phyloP scores from a whole-genome alignment of 495 filamentous ascomycete genomes.

The Annulohypoxylon moriforme region DNA sequence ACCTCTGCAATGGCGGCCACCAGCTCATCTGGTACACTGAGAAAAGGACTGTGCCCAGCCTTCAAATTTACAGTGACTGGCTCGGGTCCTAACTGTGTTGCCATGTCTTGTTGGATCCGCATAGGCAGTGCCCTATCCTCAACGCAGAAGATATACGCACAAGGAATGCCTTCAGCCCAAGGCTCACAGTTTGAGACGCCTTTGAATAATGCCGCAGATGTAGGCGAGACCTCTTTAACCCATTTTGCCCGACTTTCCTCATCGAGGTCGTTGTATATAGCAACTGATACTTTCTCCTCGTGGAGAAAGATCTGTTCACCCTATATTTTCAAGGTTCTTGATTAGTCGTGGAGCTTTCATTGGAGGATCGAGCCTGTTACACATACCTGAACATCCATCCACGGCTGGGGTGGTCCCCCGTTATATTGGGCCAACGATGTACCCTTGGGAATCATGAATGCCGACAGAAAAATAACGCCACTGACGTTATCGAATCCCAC shows the following conservation, averaged over 20 bases:
- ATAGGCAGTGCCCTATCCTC: neutral
- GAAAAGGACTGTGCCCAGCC: slow-evolving; percentile 5
- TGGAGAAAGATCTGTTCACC: neutral
- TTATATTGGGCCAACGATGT: neutral
- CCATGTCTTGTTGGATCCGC: neutral
- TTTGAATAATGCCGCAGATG: neutral
- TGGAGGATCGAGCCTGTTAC: neutral
- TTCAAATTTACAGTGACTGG: neutral
- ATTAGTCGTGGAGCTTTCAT: neutral
- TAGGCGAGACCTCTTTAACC: slow-evolving; percentile 3
- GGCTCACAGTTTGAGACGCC: neutral
- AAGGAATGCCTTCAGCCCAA: neutral
- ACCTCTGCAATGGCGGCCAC: neutral
- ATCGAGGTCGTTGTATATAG: neutral
- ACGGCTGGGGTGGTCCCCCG: neutral
- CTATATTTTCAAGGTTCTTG: neutral
- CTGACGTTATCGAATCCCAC: slow-evolving; percentile 2
- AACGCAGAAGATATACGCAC: slow-evolving; percentile 1
- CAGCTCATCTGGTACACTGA: slow-evolving; percentile 8
- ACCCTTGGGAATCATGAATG: neutral
- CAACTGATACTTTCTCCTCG: neutral
- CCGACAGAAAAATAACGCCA: neutral
- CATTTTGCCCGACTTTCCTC: neutral
- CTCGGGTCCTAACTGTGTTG: neutral
- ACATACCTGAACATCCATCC: slow-evolving; percentile 1